These are phyloP conservation scores for Xylaria sp. DNA, from an alignment of 2,329 filamentous ascomycete species.

Conservation along the genomic window DNA sequence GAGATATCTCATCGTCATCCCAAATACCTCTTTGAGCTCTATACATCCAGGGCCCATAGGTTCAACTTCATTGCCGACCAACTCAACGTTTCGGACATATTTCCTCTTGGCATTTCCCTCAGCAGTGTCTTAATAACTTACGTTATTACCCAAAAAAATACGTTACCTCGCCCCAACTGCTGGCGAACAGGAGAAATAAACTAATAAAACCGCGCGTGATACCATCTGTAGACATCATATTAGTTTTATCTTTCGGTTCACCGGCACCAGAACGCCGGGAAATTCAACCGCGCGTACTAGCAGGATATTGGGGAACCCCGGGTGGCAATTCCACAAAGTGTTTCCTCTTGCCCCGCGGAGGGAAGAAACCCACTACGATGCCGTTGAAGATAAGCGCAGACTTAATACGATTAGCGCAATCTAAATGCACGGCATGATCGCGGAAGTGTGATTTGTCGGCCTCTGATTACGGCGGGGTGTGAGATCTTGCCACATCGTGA, in stretches of 20 bases:
- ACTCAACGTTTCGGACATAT: too few species aligned
- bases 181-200: neutral
- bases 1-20: conserved; percentile 18
- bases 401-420: neutral
- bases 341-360: conserved; percentile 1
- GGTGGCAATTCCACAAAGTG: neutral
- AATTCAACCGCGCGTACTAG: too few species aligned
- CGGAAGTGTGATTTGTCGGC: conserved; percentile 4
- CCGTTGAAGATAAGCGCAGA: conserved; percentile 1
- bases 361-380: conserved; percentile 8
- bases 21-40: conserved; percentile 24
- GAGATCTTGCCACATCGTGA: too few species aligned
- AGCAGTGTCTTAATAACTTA: neutral
- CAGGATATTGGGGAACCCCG: neutral
- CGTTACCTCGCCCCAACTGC: neutral
- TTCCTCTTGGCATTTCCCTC: too few species aligned
- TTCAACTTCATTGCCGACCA: too few species aligned
- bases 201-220: neutral
- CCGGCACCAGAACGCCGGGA: neutral
- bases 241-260: neutral
- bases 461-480: too few species aligned
- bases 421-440: neutral
- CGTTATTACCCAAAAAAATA: conserved; percentile 11
- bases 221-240: neutral
- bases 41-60: too few species aligned